These are phyloP conservation scores for Nigrograna mackinnonii DNA, from an alignment of 2,329 filamentous ascomycete species.

Conservation along the genomic window DNA sequence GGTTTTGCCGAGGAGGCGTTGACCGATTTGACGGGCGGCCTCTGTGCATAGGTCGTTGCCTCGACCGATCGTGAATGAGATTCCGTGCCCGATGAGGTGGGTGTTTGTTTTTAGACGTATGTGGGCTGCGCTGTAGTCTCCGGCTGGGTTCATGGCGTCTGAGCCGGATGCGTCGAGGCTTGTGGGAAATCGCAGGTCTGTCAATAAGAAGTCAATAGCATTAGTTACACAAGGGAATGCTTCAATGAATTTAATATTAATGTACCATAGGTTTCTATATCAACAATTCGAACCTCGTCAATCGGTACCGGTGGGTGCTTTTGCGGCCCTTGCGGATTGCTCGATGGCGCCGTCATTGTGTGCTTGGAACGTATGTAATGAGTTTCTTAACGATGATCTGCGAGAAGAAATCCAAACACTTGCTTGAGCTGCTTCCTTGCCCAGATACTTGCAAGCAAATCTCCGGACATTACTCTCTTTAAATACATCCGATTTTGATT, in stretches of 20 bases:
- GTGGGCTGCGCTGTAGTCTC: conserved; percentile 4
- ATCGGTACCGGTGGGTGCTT: too few species aligned
- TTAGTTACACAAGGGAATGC: background rate
- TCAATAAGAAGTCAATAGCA: background rate
- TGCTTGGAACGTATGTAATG: too few species aligned
- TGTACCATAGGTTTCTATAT: background rate
- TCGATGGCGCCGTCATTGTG: too few species aligned
- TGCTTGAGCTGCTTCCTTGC: too few species aligned
- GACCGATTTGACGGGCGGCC: conserved; percentile 52
- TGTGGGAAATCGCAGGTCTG: conserved; percentile 4
- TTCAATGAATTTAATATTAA: background rate
- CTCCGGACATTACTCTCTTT: too few species aligned
- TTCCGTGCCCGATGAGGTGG: background rate
- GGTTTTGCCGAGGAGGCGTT: conserved; percentile 71
- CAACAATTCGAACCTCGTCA: background rate
- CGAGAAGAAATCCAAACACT: too few species aligned
- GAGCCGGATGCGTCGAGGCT: conserved; percentile 1
- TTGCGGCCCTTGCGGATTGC: too few species aligned
- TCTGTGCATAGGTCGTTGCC: background rate
- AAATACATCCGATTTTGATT: too few species aligned
- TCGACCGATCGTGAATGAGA: background rate
- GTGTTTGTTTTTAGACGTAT: conserved; percentile 1
- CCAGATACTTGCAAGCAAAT: too few species aligned
- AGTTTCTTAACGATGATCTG: too few species aligned
- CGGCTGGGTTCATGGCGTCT: conserved; percentile 1